phyloP scores from a whole-genome alignment of 257 asterid species.

The Capsicum baccatum region DNA sequence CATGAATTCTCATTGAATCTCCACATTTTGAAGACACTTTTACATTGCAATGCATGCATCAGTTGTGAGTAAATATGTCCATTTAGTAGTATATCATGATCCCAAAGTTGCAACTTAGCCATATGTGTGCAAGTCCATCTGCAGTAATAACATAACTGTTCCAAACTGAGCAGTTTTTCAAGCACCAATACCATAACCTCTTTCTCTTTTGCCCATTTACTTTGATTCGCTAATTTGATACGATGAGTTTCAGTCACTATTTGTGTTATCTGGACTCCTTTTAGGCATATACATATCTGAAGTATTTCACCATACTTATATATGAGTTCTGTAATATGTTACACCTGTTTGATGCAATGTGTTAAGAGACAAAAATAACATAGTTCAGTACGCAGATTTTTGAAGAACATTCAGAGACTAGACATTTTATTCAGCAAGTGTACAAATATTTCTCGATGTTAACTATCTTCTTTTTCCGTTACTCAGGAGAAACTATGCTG shows the following conservation, averaged over 20 bases:
- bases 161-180: neutral
- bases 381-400: neutral
- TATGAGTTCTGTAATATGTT: neutral
- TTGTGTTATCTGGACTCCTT: neutral
- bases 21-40: neutral
- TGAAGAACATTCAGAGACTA: neutral
- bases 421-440: neutral
- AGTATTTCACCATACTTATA: neutral
- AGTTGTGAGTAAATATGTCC: neutral
- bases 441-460: neutral
- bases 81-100: neutral
- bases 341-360: too few relatives aligned
- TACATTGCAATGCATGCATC: neutral
- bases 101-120: neutral
- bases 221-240: slow-evolving; percentile 6
- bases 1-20: neutral
- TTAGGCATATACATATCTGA: neutral
- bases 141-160: neutral
- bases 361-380: too few relatives aligned
- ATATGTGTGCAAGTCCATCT: neutral
- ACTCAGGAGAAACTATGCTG: slow-evolving; percentile 60
- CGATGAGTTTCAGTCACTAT: neutral
- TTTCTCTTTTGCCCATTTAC: neutral
- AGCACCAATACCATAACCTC: neutral
- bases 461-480: slow-evolving; percentile 14